Conservation (phyloP, 1,139 yeast species). For the Kodamaea suecica region DNA sequence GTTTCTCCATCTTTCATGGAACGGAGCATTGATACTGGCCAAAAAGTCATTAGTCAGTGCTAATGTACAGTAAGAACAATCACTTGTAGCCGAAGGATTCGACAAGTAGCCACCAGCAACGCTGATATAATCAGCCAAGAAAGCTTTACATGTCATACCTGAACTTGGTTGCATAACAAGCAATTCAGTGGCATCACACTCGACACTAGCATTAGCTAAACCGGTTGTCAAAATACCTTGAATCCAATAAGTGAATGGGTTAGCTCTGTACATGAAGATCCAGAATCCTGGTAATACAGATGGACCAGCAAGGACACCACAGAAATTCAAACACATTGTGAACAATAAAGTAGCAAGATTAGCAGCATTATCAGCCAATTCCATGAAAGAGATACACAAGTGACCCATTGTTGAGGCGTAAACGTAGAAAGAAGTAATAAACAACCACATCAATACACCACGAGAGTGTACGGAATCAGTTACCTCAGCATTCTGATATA, state of each 20-base stretch:
- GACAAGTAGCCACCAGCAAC: constrained; percentile 50
- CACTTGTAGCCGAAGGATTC: constrained; percentile 39
- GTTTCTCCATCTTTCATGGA: constrained; percentile 63
- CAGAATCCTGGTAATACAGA: constrained; percentile 46
- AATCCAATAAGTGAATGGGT: constrained; percentile 64
- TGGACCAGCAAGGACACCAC: constrained; percentile 76
- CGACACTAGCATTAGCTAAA: constrained; percentile 48
- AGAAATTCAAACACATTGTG: constrained; percentile 68
- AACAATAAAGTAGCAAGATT: constrained; percentile 61
- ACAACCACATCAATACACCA: constrained; percentile 69
- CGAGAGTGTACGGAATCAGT: constrained; percentile 34
- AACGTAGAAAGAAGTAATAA: constrained; percentile 52
- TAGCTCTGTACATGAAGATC: constrained; percentile 60
- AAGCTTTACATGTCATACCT: constrained; percentile 55
- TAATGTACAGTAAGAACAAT: constrained; percentile 53
- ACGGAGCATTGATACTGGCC: constrained; percentile 37
- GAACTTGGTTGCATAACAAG: constrained; percentile 42
- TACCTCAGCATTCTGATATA: constrained; percentile 32
- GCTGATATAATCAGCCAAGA: constrained; percentile 43
- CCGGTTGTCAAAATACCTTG: constrained; percentile 53
- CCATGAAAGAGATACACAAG: constrained; percentile 57
- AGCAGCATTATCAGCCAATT: constrained; percentile 72
- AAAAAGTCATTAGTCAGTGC: constrained; percentile 51
- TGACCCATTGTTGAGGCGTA: constrained; percentile 67
- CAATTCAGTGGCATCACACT: constrained; percentile 48